Base-by-base conservation (phyloP, 2,329 filamentous ascomycete genomes). In the Zasmidium cellare region DNA sequence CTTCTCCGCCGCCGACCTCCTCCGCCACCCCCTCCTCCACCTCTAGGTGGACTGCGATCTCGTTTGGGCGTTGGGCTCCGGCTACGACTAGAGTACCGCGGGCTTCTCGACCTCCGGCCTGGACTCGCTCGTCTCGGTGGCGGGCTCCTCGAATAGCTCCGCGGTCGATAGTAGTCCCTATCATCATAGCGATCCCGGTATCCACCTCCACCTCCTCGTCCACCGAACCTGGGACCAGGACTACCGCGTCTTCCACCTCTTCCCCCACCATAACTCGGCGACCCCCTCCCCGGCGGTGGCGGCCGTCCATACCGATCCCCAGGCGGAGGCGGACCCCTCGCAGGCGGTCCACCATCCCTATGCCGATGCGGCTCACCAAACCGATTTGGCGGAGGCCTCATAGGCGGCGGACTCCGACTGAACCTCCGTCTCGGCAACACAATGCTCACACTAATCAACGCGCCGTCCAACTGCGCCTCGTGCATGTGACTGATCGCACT, bases 401-500 rank as follows among this genome's bases (percentile, higher is more conserved):
- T 85, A 3, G 84, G 84, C 1, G 91, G 91, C 16, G 92, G 92
- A 47, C 89, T 86, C 18, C 86, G 86, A 6, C 90, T 92, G 69
- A 96, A 90, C 67, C 91, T 91, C 68, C 89, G 87, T 51, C 89
- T 85, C 0, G 91, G 91, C 35, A 96, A 80, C 23, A 96, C 91
- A 65, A 97, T 94, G 46, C 90, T 94, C 50, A 97, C 92, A 69
- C 88, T 89, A 69, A 97, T 87, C 41, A 86, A 81, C 20, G 87
- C 85, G 52, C 92, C 92, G 74, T 97, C 92, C 23, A 66, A 47
- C 71, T 96, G 90, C n/a, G 90, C 91, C 77, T 99, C 94, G 75
- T 99, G 94, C 94, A 99, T 97, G 72, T 96, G 90, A 18, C 92
- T 55, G 24, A 66, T 96, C 24, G 94, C 94, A 14, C 86, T 82